Conservation (phyloP, 2,329 filamentous ascomycete genomes). For the Talaromyces islandicus region DNA sequence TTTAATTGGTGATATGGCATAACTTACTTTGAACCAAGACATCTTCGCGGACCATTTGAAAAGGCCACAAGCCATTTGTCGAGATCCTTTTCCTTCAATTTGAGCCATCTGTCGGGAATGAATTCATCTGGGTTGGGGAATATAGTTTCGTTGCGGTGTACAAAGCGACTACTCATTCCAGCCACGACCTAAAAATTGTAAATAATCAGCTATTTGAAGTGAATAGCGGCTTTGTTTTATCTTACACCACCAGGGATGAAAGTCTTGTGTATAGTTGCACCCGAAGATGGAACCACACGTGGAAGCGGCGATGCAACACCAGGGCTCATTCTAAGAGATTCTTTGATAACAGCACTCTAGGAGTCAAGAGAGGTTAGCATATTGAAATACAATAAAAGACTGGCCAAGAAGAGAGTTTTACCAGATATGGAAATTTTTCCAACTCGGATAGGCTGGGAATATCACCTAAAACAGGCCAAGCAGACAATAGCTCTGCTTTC, state of each 20-base stretch:
- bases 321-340: slow-evolving; percentile 30
- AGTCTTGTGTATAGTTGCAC: slow-evolving; percentile 15
- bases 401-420: background rate
- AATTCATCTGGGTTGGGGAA: slow-evolving; percentile 32
- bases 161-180: slow-evolving; percentile 18
- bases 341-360: slow-evolving; percentile 33
- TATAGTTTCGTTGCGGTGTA: slow-evolving; percentile 23
- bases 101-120: slow-evolving; percentile 38
- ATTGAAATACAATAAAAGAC: background rate
- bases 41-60: slow-evolving; percentile 36
- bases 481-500: slow-evolving; percentile 16
- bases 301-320: slow-evolving; percentile 21
- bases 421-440: slow-evolving; percentile 30
- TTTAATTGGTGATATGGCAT: background rate
- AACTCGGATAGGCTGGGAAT: slow-evolving; percentile 13
- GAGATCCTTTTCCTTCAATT: slow-evolving; percentile 19
- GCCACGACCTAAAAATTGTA: slow-evolving; percentile 18
- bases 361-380: background rate
- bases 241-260: slow-evolving; percentile 19
- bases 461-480: slow-evolving; percentile 16
- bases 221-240: background rate
- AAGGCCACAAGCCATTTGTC: slow-evolving; percentile 39
- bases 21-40: slow-evolving; percentile 27
- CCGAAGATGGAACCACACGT: slow-evolving; percentile 20
- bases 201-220: background rate